Base-by-base conservation (phyloP, 2,329 filamentous ascomycete genomes). In the Coniosporium tulheliwenetii region DNA sequence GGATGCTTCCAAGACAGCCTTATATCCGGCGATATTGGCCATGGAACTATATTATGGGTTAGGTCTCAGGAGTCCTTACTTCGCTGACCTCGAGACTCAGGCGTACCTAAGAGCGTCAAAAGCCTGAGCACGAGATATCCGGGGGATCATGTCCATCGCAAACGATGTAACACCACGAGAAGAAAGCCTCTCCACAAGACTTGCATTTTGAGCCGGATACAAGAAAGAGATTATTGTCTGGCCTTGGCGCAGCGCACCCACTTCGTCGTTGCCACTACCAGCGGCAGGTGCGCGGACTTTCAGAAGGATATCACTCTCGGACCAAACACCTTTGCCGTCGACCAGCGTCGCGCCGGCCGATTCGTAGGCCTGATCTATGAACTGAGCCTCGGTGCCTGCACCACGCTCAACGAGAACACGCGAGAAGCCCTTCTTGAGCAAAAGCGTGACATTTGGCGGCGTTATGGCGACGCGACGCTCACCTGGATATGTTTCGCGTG, bases 11-110 rank as follows among this genome's bases (percentile, higher is more conserved):
- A 93, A 66, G 1, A 93, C 84, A 34, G 85, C 86, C 60, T 93
- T 93, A 64, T 94, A 94, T 0, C 86, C 86, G 15, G 85, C 84
- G 62, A 93, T 93, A 51, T 93, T 93, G 44, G 86, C 85, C 86
- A 93, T 93, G 8, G 83, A 26, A 26, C 19, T 26, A 26, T 26
- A 26, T 26, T 26, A 26, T 26, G 19, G 19, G 7, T 26, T 26
- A 26, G 19, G 19, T 7, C 7, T 26, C 4, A 26, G 7, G 7
- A 26, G 19, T 26, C 19, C 19, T 26, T 26, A 26, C 19, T 26
- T 26, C 19, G 19, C 19, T 7, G 19, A 26, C 19, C 19, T 26
- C 19, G 19, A 26, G 19, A 26, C 3, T 7, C 19, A 7, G 19
- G 19, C 19, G 19, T 26, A 26, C 19, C 19, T 26, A 26, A 26